Conservation (phyloP, 352 stramenopile genomes). For the Saprolegnia parasitica region DNA sequence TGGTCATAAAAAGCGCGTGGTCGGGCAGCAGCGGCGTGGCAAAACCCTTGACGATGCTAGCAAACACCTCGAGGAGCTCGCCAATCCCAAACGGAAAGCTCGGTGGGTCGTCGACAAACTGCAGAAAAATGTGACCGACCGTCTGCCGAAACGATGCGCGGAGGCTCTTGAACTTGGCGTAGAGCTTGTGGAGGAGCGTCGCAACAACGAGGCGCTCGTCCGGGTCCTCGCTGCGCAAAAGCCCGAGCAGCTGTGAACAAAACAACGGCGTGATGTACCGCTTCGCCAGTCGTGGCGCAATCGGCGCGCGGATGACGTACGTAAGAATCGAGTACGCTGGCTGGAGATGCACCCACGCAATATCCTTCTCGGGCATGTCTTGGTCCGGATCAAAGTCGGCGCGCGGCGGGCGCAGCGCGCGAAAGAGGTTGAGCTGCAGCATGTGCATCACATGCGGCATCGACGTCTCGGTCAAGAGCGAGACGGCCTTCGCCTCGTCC, state of each 20-base stretch:
- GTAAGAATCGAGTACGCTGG: constrained; percentile 1
- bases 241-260: background rate
- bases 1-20: constrained; percentile 6
- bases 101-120: background rate
- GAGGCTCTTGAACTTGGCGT: constrained; percentile 27
- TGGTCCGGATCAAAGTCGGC: background rate
- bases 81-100: constrained; percentile 10
- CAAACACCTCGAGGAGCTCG: constrained; percentile 19
- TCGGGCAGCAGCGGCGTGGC: constrained; percentile 15
- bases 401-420: background rate
- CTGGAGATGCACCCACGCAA: background rate
- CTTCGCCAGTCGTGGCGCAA: constrained; percentile 19
- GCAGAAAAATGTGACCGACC: constrained; percentile 3
- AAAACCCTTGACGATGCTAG: constrained; percentile 16
- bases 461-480: background rate
- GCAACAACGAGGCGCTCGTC: constrained; percentile 10
- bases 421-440: background rate
- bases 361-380: background rate
- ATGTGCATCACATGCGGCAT: background rate
- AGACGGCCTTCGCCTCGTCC: background rate
- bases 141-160: background rate
- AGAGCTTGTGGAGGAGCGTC: constrained; percentile 15
- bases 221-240: constrained; percentile 18
- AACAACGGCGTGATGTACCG: constrained; percentile 13
- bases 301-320: constrained; percentile 1